Evolutionary conservation across 176 grass and related monocot genomes (phyloP).

Genomic region (Oryza meyeriana): DNA sequence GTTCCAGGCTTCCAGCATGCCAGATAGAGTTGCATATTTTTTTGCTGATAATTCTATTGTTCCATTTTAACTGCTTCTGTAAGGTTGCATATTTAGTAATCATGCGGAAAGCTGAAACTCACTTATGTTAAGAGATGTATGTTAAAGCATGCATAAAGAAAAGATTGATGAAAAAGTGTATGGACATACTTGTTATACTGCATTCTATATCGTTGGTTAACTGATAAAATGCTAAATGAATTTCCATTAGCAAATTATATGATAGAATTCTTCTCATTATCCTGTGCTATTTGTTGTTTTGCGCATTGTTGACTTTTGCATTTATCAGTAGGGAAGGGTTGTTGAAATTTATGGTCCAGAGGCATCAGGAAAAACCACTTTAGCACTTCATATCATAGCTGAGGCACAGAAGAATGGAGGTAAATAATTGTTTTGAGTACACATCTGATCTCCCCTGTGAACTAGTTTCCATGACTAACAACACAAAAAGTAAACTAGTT

Average conservation of each 20-base stretch:
- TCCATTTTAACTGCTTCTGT: neutral
- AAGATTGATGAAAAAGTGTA: neutral
- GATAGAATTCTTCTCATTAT: neutral
- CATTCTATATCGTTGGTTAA: neutral
- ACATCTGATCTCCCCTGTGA: neutral
- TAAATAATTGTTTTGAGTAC: conserved; percentile 1
- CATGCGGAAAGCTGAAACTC: neutral
- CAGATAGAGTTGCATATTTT: neutral
- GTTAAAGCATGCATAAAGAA: neutral
- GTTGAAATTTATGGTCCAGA: conserved; percentile 60
- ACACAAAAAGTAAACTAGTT: neutral
- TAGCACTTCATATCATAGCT: conserved; percentile 60
- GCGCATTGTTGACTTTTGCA: neutral
- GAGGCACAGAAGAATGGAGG: conserved; percentile 60
- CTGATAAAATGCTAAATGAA: neutral
- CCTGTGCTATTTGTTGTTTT: neutral
- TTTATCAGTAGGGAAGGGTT: conserved; percentile 46
- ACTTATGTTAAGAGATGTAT: neutral
- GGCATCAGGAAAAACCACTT: conserved; percentile 62
- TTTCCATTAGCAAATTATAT: neutral
- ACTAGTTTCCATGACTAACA: neutral
- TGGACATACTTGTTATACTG: neutral
- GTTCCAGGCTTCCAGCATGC: neutral
- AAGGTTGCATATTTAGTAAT: neutral
- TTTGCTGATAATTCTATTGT: neutral